phyloP scores from a whole-genome alignment of 2,329 filamentous ascomycete genomes.

The Cercospora sp. region DNA sequence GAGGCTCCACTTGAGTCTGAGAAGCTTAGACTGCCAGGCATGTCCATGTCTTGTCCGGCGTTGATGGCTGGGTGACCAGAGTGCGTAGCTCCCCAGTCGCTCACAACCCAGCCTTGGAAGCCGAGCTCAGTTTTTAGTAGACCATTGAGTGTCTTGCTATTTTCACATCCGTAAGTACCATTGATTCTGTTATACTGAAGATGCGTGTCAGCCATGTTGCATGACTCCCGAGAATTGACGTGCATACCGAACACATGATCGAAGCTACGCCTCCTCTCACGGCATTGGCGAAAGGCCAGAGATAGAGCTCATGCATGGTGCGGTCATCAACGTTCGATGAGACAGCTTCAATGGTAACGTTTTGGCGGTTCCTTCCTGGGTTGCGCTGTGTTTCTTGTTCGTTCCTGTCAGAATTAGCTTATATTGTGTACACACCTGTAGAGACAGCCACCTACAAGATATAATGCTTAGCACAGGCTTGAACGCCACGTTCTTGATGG shows the following conservation, averaged over 20 bases:
- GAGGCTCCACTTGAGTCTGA: background rate
- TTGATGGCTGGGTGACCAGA: constrained; percentile 51
- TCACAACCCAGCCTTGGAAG: constrained; percentile 66
- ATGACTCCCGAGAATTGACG: background rate
- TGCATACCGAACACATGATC: constrained; percentile 48
- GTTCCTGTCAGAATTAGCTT: constrained; percentile 34
- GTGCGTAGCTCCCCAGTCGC: constrained; percentile 64
- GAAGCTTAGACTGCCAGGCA: constrained; percentile 50
- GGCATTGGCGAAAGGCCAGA: constrained; percentile 37
- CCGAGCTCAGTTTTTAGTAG: constrained; percentile 71
- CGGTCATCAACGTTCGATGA: constrained; percentile 45
- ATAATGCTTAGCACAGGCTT: constrained; percentile 68
- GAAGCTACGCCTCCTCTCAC: constrained; percentile 33
- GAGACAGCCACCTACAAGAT: constrained; percentile 40
- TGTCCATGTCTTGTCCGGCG: constrained; percentile 41
- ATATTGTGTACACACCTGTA: background rate
- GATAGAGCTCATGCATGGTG: background rate
- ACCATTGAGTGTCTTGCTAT: constrained; percentile 66
- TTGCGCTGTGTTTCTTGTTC: constrained; percentile 46
- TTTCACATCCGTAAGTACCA: constrained; percentile 53
- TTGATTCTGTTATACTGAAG: background rate
- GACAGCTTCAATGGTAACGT: constrained; percentile 38
- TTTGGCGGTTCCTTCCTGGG: constrained; percentile 26
- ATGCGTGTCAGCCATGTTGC: background rate
- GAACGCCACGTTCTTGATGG: constrained; percentile 70